Conservation (phyloP, 768 basidiomycete species). For the Mycena olivaceomarginata region DNA sequence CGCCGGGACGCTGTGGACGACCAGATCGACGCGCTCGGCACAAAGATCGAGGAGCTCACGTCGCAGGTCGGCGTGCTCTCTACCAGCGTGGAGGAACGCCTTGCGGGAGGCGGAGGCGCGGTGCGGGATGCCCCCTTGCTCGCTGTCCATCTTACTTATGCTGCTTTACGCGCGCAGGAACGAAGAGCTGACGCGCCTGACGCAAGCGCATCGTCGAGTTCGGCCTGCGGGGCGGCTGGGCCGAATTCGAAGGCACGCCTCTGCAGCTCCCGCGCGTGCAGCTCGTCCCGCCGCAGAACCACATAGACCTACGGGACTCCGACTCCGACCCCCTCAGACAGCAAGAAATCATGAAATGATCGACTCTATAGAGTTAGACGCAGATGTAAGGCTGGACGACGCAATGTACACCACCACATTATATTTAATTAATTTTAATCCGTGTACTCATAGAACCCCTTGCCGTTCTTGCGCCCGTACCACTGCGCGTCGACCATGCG, state of each 20-base stretch:
- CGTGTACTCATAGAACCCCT: constrained; percentile 94
- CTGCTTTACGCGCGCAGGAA: constrained; percentile 61
- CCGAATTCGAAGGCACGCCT: constrained; percentile 78
- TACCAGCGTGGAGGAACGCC: constrained; percentile 64
- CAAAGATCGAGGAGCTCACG: constrained; percentile 66
- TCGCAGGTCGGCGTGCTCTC: constrained; percentile 63
- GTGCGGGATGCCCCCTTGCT: constrained; percentile 56
- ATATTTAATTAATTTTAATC: constrained; percentile 22
- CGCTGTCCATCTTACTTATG: constrained; percentile 3
- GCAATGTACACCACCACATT: neutral
- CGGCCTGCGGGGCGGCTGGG: constrained; percentile 78
- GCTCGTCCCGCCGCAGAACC: constrained; percentile 48
- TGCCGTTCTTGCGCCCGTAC: constrained; percentile 94
- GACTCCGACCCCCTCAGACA: neutral
- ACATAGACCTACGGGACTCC: constrained; percentile 16
- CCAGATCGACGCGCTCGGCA: constrained; percentile 75
- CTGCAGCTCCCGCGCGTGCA: constrained; percentile 67
- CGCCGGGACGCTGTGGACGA: constrained; percentile 87
- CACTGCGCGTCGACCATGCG: constrained; percentile 98
- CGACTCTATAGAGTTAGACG: neutral
- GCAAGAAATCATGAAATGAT: neutral
- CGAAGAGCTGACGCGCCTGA: constrained; percentile 78
- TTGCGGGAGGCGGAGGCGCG: constrained; percentile 65
- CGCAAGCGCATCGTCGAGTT: constrained; percentile 84
- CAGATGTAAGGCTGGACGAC: neutral